Evolutionary conservation across 495 filamentous ascomycete species (phyloP).

Genomic region (Talaromyces wortmannii): DNA sequence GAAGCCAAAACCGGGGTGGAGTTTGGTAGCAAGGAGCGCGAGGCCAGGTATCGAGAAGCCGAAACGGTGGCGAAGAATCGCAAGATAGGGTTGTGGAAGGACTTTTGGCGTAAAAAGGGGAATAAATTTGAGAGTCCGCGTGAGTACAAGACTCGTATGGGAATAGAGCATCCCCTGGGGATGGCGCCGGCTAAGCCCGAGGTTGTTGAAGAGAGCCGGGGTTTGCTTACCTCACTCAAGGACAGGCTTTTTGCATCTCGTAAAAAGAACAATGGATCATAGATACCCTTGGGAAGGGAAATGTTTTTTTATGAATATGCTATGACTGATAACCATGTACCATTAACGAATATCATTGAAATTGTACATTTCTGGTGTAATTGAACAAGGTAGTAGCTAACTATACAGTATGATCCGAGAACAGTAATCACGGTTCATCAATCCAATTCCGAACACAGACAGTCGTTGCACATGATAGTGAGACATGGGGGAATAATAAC

Average conservation of each 20-base stretch:
- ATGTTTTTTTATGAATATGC: background rate
- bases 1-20: conserved; percentile 84
- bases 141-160: conserved; percentile 73
- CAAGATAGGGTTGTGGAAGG: conserved; percentile 74
- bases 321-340: background rate
- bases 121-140: conserved; percentile 64
- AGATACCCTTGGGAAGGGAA: background rate
- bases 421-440: background rate
- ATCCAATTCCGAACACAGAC: background rate
- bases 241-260: background rate
- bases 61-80: conserved; percentile 64
- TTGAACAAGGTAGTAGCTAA: background rate
- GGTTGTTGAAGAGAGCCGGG: conserved; percentile 27
- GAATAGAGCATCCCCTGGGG: conserved; percentile 5
- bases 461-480: background rate
- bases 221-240: background rate
- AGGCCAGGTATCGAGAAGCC: conserved; percentile 59
- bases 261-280: background rate
- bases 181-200: conserved; percentile 31
- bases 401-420: background rate
- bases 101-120: conserved; percentile 26
- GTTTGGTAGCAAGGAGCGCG: conserved; percentile 63
- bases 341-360: too few species aligned
- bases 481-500: background rate
- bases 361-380: background rate